phyloP scores from a whole-genome alignment of 176 grass and related monocot genomes.

The Triticum urartu region DNA sequence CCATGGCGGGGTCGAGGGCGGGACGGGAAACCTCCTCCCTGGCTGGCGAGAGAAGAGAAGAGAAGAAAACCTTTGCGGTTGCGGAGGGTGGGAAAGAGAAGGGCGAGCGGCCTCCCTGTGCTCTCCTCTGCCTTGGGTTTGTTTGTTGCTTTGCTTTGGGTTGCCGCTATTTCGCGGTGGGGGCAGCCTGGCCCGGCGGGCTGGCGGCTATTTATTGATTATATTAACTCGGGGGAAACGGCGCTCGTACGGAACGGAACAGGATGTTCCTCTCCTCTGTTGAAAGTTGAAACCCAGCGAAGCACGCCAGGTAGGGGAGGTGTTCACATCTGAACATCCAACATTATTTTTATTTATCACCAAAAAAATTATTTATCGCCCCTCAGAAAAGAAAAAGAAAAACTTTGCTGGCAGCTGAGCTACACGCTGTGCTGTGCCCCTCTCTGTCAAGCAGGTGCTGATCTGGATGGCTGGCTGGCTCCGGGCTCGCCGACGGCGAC shows the following conservation, averaged over 20 bases:
- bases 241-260: neutral
- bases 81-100: neutral
- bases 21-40: slow-evolving; percentile 1
- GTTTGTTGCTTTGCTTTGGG: neutral
- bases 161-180: neutral
- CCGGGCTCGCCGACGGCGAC: neutral
- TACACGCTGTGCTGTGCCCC: neutral
- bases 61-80: neutral
- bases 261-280: neutral
- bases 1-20: slow-evolving; percentile 31
- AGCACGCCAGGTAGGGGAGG: neutral
- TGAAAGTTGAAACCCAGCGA: neutral
- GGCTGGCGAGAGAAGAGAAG: neutral
- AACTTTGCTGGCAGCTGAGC: neutral
- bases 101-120: neutral
- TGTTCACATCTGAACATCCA: neutral
- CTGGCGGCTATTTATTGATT: neutral
- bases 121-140: too few relatives aligned
- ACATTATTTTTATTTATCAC: too few relatives aligned
- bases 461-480: neutral
- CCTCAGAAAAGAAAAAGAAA: too few relatives aligned
- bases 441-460: too few relatives aligned
- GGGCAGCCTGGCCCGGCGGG: neutral
- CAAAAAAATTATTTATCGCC: too few relatives aligned
- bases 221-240: too few relatives aligned